A percentile compares a stretch with the other conserved stretches of the same genome.
Evolutionary conservation across 2,329 filamentous ascomycete genomes (phyloP).

Genomic region (Pyricularia grisea): DNA sequence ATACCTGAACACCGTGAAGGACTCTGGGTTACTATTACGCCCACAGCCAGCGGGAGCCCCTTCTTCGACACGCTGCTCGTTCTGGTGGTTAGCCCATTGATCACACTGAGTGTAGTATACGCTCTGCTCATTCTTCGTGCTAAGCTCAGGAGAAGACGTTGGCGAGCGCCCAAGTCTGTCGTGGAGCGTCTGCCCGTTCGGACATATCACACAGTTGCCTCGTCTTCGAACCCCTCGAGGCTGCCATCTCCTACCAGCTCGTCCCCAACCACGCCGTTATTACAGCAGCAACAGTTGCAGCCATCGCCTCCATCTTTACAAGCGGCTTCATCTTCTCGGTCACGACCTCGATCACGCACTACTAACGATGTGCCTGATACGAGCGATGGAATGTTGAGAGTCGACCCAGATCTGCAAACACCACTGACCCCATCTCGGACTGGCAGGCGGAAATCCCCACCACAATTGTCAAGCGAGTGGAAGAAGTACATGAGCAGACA

Average conservation of each 20-base stretch:
- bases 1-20: constrained; percentile 53
- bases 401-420: constrained; percentile 30
- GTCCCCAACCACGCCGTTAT: constrained; percentile 70
- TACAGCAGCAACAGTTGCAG: constrained; percentile 37
- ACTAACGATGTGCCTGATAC: constrained; percentile 50
- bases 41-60: constrained; percentile 78
- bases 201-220: constrained; percentile 80
- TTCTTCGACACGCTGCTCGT: constrained; percentile 97
- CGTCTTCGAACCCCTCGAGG: constrained; percentile 47
- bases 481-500: constrained; percentile 58
- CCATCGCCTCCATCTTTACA: neutral
- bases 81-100: constrained; percentile 85
- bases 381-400: constrained; percentile 29
- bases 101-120: constrained; percentile 90
- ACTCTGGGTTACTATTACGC: constrained; percentile 93
- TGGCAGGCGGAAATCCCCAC: constrained; percentile 36
- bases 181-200: constrained; percentile 91
- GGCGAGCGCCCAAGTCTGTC: constrained; percentile 95
- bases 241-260: constrained; percentile 54
- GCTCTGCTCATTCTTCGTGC: constrained; percentile 78
- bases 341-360: constrained; percentile 56
- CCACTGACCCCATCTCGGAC: constrained; percentile 23
- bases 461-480: constrained; percentile 43
- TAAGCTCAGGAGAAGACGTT: constrained; percentile 78
- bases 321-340: constrained; percentile 19